Percentiles rank a stretch among this genome's conserved stretches.
Evolutionary conservation across 495 filamentous ascomycete genomes (phyloP).

Genomic region (Penicillium pulvis): DNA sequence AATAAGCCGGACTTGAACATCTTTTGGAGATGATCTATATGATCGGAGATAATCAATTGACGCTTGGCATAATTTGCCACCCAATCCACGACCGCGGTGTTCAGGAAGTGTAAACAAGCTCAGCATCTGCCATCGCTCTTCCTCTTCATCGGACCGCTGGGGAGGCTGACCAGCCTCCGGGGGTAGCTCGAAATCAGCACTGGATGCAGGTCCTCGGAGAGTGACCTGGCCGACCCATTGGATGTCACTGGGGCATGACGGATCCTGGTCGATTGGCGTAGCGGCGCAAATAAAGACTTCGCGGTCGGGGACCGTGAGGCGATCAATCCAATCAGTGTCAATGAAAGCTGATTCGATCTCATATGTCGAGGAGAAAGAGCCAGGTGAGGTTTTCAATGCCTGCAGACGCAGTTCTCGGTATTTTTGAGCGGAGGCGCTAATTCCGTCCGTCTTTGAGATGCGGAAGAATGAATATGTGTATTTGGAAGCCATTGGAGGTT

Average conservation of each 20-base stretch:
- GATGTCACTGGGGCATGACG: slow-evolving; percentile 5
- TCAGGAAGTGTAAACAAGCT: slow-evolving; percentile 34
- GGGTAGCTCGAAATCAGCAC: slow-evolving; percentile 24
- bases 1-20: slow-evolving; percentile 31
- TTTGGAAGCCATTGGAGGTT: slow-evolving; percentile 11
- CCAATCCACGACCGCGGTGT: slow-evolving; percentile 36
- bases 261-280: slow-evolving; percentile 6
- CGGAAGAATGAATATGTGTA: slow-evolving; percentile 23
- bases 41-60: slow-evolving; percentile 28
- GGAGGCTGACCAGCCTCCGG: slow-evolving; percentile 22
- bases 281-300: slow-evolving; percentile 39
- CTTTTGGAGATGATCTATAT: slow-evolving; percentile 14
- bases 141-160: slow-evolving; percentile 18
- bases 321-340: slow-evolving; percentile 29
- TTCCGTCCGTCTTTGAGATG: slow-evolving; percentile 19
- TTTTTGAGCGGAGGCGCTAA: slow-evolving; percentile 27
- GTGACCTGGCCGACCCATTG: slow-evolving; percentile 41
- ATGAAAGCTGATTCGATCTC: slow-evolving; percentile 32
- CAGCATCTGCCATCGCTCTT: slow-evolving; percentile 41
- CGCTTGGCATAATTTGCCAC: slow-evolving; percentile 33
- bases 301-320: slow-evolving; percentile 16
- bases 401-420: slow-evolving; percentile 30
- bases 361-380: slow-evolving; percentile 37
- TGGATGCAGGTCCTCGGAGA: slow-evolving; percentile 29
- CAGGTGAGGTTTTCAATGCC: slow-evolving; percentile 23